Evolutionary conservation across 257 asterid genomes (phyloP).

Genomic region (Prunella vulgaris): DNA sequence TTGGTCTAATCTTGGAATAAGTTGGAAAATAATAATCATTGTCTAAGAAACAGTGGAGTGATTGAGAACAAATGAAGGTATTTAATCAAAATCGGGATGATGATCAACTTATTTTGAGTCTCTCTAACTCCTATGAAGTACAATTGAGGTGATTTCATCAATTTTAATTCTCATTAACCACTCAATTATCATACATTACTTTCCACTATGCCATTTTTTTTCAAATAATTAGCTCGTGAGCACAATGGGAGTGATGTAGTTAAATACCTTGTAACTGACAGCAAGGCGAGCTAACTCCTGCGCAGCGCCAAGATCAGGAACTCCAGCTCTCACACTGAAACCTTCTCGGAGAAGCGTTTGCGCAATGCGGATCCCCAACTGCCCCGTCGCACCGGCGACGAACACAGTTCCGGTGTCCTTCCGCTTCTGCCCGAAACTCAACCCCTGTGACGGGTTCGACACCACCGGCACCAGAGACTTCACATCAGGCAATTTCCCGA

Average conservation of each 20-base stretch:
- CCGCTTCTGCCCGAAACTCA: slow-evolving; percentile 51
- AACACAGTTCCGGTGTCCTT: slow-evolving; percentile 89
- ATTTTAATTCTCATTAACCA: too few species aligned
- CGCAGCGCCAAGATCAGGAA: slow-evolving; percentile 75
- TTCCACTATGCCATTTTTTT: too few species aligned
- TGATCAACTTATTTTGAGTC: too few species aligned
- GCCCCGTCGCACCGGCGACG: slow-evolving; percentile 91
- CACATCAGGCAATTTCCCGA: slow-evolving; percentile 55
- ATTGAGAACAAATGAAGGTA: too few species aligned
- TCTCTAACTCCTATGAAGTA: too few species aligned
- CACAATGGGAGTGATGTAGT: background rate
- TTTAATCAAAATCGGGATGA: too few species aligned
- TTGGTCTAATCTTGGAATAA: too few species aligned
- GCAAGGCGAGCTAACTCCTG: slow-evolving; percentile 91
- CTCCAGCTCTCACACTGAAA: slow-evolving; percentile 92
- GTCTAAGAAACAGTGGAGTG: too few species aligned
- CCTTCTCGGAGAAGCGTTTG: slow-evolving; percentile 78
- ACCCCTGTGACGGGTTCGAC: slow-evolving; percentile 44
- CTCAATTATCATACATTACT: too few species aligned
- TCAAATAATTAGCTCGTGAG: background rate
- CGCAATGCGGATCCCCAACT: slow-evolving; percentile 81
- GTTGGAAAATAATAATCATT: too few species aligned
- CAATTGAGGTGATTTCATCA: too few species aligned
- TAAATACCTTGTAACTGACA: slow-evolving; percentile 59
- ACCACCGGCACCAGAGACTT: slow-evolving; percentile 58